Percentiles rank a stretch among this genome's conserved stretches.
phyloP scores from a whole-genome alignment of 164 flowering plant genomes.

The Macadamia tetraphylla region DNA sequence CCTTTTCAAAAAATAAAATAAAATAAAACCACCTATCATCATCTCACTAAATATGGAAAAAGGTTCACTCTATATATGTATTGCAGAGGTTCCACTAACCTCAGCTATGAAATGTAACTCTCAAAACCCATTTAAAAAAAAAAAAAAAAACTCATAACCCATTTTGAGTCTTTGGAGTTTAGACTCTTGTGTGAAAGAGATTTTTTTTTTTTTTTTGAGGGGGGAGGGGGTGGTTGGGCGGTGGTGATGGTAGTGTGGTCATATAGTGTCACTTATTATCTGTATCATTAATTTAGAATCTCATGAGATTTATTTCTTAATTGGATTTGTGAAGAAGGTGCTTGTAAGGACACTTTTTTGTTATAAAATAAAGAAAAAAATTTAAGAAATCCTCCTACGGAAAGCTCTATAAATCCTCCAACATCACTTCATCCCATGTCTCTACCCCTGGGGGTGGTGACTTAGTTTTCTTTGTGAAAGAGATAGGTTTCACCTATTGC shows the following conservation, averaged over 20 bases:
- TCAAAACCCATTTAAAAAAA: not conserved
- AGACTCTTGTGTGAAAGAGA: not conserved
- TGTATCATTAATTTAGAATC: too few species aligned
- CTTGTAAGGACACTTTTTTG: not conserved
- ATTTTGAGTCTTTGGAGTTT: not conserved
- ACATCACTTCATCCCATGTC: not conserved
- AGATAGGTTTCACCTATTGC: not conserved
- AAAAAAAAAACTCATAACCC: not conserved
- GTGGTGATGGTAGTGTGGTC: not conserved
- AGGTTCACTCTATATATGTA: not conserved
- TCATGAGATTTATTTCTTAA: not conserved
- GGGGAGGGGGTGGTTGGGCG: not conserved
- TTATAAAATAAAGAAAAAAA: not conserved
- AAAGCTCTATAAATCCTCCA: slow-evolving; percentile 9
- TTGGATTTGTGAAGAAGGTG: not conserved
- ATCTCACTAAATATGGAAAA: not conserved
- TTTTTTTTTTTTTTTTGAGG: too few species aligned
- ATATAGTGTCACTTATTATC: not conserved
- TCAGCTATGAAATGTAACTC: not conserved
- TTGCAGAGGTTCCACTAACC: not conserved
- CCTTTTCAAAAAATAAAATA: too few species aligned
- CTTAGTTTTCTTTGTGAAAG: not conserved
- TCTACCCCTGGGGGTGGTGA: slow-evolving; percentile 3
- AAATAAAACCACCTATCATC: not conserved
- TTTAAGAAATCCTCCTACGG: not conserved